A percentile compares a stretch with the other conserved stretches of the same genome.
Evolutionary conservation across 768 basidiomycete genomes (phyloP).

Genomic region (Kwoniella bestiolae): DNA sequence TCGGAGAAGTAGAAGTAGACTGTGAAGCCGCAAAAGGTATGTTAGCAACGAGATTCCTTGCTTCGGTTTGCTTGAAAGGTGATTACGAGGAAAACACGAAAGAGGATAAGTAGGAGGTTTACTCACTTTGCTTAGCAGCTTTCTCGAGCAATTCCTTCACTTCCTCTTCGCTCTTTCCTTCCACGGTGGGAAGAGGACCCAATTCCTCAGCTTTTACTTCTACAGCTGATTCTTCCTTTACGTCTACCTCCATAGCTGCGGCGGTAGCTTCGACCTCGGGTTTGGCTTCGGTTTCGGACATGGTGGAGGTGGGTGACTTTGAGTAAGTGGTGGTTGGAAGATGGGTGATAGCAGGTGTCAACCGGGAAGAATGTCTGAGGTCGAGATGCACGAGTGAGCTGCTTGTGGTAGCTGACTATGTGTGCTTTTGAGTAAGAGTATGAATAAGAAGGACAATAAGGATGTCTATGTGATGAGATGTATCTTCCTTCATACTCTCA

Average conservation of each 20-base stretch:
- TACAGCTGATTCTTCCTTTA: conserved; percentile 18
- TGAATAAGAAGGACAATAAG: neutral
- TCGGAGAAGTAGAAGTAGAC: conserved; percentile 98
- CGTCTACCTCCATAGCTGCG: conserved; percentile 28
- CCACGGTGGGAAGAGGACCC: conserved; percentile 35
- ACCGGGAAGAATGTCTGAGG: neutral
- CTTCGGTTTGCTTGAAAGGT: too few relatives aligned
- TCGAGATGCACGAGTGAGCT: neutral
- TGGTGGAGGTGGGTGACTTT: neutral
- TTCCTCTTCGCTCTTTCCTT: conserved; percentile 50
- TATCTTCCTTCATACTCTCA: neutral
- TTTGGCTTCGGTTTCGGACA: conserved; percentile 27
- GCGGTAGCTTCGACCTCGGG: conserved; percentile 20
- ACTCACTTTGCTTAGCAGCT: conserved; percentile 54
- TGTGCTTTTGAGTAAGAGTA: conserved; percentile 17
- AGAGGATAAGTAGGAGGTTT: too few relatives aligned
- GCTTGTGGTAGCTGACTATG: neutral
- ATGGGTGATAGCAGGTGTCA: too few relatives aligned
- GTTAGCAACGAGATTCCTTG: conserved; percentile 1
- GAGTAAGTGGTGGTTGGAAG: neutral
- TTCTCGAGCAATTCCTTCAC: conserved; percentile 42
- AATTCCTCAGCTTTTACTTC: conserved; percentile 17
- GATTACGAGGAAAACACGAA: too few relatives aligned
- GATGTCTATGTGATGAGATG: neutral
- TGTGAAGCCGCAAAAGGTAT: conserved; percentile 53